Base-by-base conservation (phyloP, 352 stramenopile species). In the Phytophthora agathidicida region DNA sequence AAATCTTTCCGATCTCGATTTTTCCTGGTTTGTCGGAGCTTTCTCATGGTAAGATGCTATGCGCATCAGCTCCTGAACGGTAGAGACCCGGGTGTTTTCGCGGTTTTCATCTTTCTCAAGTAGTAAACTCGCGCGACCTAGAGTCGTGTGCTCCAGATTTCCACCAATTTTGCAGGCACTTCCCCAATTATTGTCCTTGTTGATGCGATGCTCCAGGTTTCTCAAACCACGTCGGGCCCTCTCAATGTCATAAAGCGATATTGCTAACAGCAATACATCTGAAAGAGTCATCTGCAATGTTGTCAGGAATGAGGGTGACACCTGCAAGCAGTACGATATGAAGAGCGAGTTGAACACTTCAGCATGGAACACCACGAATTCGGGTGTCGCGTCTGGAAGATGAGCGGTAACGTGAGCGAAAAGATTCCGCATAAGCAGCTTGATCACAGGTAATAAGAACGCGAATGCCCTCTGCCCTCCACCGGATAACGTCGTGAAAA, bases 291-390 rank as follows among this genome's bases (percentile, higher is more conserved):
- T 43, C 20, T 51, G 37, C 9, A 54, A n/a, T 7, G 48, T 53
- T 20, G 45, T 61, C 57, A 23, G 60, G 3, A 64, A 10, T 6
- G 57, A 65, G 2, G 56, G 50, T 7, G 52, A 56, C 1, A 28
- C 64, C 30, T 68, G 57, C 56, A 72, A 68, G 20, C 56, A 64
- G n/a, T 62, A 68, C 0, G 49, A 33, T 19, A 68, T 37, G 23
- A 68, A 72, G 3, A 72, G 39, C 19, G 63, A 49, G 23, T 65
- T 72, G 47, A 68, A 72, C 2, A 72, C 49, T 46, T 66, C 61
- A 5, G 53, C 49, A 36, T 54, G 60, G 14, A 62, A 63, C 1
- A 71, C 38, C 2, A 71, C 48, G 14, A 66, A 42, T 17, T 47
- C 48, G 5, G 58, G 65, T 1, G 37, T 46, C 22, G 46, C 22